Conservation (phyloP, 106 monocot genomes). For the Alisma plantagoaquatica region DNA sequence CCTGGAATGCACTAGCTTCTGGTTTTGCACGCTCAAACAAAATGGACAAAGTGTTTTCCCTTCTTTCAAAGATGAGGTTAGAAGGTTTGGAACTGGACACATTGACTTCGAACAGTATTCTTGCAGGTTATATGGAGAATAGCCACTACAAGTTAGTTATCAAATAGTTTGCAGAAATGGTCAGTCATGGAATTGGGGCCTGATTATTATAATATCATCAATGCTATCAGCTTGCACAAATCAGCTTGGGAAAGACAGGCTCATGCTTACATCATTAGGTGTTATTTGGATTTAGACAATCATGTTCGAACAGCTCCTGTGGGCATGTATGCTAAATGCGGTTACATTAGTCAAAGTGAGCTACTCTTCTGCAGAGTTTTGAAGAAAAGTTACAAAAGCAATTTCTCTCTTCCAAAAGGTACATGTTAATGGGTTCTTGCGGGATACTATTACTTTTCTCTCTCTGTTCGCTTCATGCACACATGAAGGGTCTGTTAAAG, state of each 20-base stretch:
- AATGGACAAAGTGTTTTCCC: conserved; percentile 9
- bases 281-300: conserved; percentile 19
- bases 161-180: conserved; percentile 14
- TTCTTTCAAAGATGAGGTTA: conserved; percentile 21
- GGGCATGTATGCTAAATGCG: conserved; percentile 52
- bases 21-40: conserved; percentile 25
- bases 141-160: conserved; percentile 24
- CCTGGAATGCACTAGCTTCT: conserved; percentile 44
- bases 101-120: conserved; percentile 37
- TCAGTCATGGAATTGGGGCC: conserved; percentile 7
- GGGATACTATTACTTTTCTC: conserved; percentile 41
- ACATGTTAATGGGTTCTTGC: conserved; percentile 16
- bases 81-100: conserved; percentile 31
- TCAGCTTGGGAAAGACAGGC: conserved; percentile 29
- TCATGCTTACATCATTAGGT: conserved; percentile 33
- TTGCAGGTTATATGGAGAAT: conserved; percentile 31
- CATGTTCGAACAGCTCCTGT: conserved; percentile 34
- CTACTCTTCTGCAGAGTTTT: conserved; percentile 26
- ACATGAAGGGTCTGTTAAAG: conserved; percentile 29
- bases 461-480: conserved; percentile 36
- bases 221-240: conserved; percentile 28
- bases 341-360: conserved; percentile 19
- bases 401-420: conserved; percentile 21
- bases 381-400: conserved; percentile 27
- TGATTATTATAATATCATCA: conserved; percentile 33